phyloP scores from a whole-genome alignment of 352 stramenopile species.

The Aphanomyces invadans region DNA sequence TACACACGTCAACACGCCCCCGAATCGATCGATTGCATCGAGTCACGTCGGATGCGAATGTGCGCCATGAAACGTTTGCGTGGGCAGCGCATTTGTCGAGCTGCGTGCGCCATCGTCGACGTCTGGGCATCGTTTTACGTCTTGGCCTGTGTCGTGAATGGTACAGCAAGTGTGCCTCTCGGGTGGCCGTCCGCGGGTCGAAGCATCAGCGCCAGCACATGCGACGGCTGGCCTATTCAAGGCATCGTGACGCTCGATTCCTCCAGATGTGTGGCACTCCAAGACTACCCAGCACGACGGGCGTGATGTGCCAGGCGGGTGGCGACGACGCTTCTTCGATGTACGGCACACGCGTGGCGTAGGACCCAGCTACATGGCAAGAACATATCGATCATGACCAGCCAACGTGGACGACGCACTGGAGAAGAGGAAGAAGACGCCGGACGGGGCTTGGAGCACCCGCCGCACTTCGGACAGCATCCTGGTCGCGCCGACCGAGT shows the following conservation, averaged over 20 bases:
- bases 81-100: too few relatives aligned
- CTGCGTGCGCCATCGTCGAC: too few relatives aligned
- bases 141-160: too few relatives aligned
- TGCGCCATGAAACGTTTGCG: too few relatives aligned
- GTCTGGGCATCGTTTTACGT: too few relatives aligned
- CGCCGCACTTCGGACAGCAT: slow-evolving; percentile 21
- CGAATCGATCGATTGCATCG: too few relatives aligned
- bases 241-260: not conserved
- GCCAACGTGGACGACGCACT: not conserved
- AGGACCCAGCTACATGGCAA: slow-evolving; percentile 6
- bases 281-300: slow-evolving; percentile 5
- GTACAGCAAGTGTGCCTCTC: too few relatives aligned
- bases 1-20: too few relatives aligned
- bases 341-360: slow-evolving; percentile 6
- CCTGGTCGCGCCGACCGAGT: not conserved
- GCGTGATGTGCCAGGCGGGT: slow-evolving; percentile 19
- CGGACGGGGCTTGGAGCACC: not conserved
- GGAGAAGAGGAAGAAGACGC: slow-evolving; percentile 20
- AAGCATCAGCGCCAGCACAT: slow-evolving; percentile 6
- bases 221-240: not conserved
- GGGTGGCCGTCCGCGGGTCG: not conserved
- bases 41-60: too few relatives aligned
- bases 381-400: not conserved
- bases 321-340: not conserved
- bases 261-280: not conserved